These are phyloP conservation scores for Kondoa malvinella DNA, from an alignment of 768 basidiomycete genomes.

Conservation along the genomic window DNA sequence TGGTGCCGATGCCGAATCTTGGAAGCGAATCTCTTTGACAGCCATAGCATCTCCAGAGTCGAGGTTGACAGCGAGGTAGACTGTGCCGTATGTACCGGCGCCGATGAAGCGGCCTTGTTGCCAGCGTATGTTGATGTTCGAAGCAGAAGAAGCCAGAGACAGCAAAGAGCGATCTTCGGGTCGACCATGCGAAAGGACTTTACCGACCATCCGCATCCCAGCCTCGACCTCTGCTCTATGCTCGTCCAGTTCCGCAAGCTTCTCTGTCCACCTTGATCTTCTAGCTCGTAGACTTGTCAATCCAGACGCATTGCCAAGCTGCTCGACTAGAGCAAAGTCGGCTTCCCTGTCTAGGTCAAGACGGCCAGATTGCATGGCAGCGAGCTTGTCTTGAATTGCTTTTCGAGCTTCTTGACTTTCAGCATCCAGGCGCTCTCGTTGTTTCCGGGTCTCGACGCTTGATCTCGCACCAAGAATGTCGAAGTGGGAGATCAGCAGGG, in stretches of 20 bases:
- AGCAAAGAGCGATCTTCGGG: slow-evolving; percentile 83
- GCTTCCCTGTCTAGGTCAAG: slow-evolving; percentile 2
- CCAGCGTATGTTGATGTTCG: slow-evolving; percentile 91
- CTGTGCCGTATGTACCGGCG: slow-evolving; percentile 96
- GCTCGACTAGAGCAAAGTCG: slow-evolving; percentile 14
- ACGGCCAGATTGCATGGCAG: slow-evolving; percentile 13
- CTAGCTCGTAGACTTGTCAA: slow-evolving; percentile 14
- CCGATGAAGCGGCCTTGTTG: slow-evolving; percentile 97
- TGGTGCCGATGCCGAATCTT: slow-evolving; percentile 73
- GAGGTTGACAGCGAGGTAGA: slow-evolving; percentile 93
- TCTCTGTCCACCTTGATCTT: slow-evolving; percentile 39
- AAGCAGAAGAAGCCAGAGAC: slow-evolving; percentile 85
- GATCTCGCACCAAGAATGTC: slow-evolving; percentile 92
- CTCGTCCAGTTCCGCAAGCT: slow-evolving; percentile 50
- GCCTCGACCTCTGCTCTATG: slow-evolving; percentile 44
- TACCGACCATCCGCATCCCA: slow-evolving; percentile 64
- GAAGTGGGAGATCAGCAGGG: slow-evolving; percentile 87
- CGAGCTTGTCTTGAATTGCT: slow-evolving; percentile 22
- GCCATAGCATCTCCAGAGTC: slow-evolving; percentile 95
- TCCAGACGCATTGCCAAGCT: slow-evolving; percentile 23
- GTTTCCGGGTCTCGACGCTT: slow-evolving; percentile 66
- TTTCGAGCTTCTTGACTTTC: slow-evolving; percentile 25
- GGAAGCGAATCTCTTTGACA: slow-evolving; percentile 96
- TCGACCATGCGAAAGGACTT: slow-evolving; percentile 82
- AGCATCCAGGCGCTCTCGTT: slow-evolving; percentile 69